Evolutionary conservation across 2,329 filamentous ascomycete genomes (phyloP).

Genomic region (Trichoderma sp.): DNA sequence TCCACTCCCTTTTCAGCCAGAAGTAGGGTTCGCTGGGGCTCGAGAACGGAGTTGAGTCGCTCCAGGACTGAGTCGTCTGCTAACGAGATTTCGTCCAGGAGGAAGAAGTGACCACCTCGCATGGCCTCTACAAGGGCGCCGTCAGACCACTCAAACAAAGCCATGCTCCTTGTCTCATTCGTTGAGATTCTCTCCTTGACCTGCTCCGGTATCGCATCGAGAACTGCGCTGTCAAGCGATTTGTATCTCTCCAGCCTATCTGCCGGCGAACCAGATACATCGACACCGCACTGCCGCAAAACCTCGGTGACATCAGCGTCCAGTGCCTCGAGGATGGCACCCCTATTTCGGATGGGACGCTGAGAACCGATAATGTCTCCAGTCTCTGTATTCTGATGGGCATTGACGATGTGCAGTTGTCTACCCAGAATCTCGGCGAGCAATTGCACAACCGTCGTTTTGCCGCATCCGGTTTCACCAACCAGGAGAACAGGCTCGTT

Average conservation of each 20-base stretch:
- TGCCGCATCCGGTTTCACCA: constrained; percentile 95
- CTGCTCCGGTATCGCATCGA: constrained; percentile 52
- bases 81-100: constrained; percentile 96
- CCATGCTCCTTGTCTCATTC: constrained; percentile 67
- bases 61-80: constrained; percentile 97
- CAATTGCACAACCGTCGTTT: constrained; percentile 94
- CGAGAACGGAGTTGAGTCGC: constrained; percentile 92
- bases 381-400: constrained; percentile 97
- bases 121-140: constrained; percentile 93
- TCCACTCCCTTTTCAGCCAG: constrained; percentile 91
- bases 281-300: constrained; percentile 47
- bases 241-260: constrained; percentile 61
- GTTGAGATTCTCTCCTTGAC: constrained; percentile 51
- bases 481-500: constrained; percentile 94
- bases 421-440: constrained; percentile 78
- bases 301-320: constrained; percentile 59
- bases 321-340: constrained; percentile 68
- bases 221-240: constrained; percentile 50
- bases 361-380: constrained; percentile 97
- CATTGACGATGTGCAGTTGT: constrained; percentile 86
- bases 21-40: constrained; percentile 81
- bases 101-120: constrained; percentile 84
- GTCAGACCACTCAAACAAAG: constrained; percentile 95
- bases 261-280: constrained; percentile 51
- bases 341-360: constrained; percentile 83